A percentile compares a stretch with the other conserved stretches of the same genome.
Conservation (phyloP, 2,329 filamentous ascomycete species). For the Colletotrichum sublineola region DNA sequence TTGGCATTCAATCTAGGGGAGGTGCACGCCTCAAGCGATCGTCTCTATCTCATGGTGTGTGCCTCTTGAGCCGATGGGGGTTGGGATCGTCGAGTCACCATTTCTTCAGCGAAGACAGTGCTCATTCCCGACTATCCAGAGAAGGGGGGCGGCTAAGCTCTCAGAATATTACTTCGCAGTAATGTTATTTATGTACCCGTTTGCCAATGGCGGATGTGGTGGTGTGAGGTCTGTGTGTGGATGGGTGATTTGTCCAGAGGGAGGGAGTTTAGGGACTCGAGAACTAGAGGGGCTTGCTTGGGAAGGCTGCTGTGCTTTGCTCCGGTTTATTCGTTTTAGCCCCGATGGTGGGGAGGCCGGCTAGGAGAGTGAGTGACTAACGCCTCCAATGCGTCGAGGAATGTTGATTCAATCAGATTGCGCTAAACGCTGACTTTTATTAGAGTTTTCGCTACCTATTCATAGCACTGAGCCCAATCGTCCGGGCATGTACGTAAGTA, state of each 20-base stretch:
- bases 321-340: constrained; percentile 34
- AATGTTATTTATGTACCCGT: neutral
- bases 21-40: neutral
- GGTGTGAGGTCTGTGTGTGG: constrained; percentile 33
- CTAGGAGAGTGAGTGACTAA: neutral
- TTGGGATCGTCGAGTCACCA: too few species aligned
- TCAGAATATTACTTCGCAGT: constrained; percentile 11
- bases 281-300: neutral
- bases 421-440: neutral
- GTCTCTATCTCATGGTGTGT: neutral
- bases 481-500: neutral
- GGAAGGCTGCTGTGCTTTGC: too few species aligned
- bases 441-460: neutral
- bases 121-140: constrained; percentile 17
- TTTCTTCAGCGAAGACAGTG: constrained; percentile 31
- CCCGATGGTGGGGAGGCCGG: constrained; percentile 17
- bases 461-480: constrained; percentile 2
- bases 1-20: neutral
- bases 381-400: neutral
- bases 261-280: too few species aligned
- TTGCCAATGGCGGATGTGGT: constrained; percentile 2
- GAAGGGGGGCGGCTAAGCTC: constrained; percentile 1
- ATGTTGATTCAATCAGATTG: neutral
- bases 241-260: neutral
- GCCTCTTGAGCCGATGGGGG: neutral